Evolutionary conservation across 192 early-diverging fungal species (phyloP), one percentile per base, ranked within the genome.

Genomic region (Paraglomus occultum): DNA sequence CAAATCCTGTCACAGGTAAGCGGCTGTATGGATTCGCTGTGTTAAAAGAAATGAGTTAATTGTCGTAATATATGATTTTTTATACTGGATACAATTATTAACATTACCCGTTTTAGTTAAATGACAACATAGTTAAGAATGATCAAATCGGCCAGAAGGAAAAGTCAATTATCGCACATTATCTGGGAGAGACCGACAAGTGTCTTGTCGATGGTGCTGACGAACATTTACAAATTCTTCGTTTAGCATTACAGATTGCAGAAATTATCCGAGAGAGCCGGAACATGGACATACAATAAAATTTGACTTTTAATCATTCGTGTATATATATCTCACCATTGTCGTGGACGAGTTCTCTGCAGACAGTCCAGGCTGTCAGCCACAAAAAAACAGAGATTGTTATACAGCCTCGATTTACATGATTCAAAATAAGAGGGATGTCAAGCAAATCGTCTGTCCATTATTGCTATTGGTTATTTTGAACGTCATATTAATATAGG

Each of bases 161-260:
- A 65, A 95, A 96, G 75, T 76, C 91, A 8, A 81, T 84, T 58
- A 83, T 95, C 43, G 79, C 87, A 0, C 76, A 88, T 63, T 60
- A 80, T 6, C 77, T 98, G 72, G 94, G 84, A 2, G 60, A 72
- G 22, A 77, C 82, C 10, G 96, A 98, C 73, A 85, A 88, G 71
- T 74, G 78, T 2, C 82, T 98, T 17, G 77, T 85, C 23, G 93
- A 95, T 57, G 94, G 96, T 5, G 91, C 93, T 1, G 93, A 96
- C 72, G 96, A 98, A 72, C 83, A 94, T 61, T 74, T 98, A 58
- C 94, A 96, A 76, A 72, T 97, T 39, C 58, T 95, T 57, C 79
- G 83, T 74, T 69, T 92, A 63, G 81, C 89, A 78, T 61, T 85
- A 51, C 31, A 31, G 31, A 31, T 31, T 31, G 31, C 31, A 31